A percentile compares a stretch with the other conserved stretches of the same genome.
Conservation (phyloP, 495 filamentous ascomycete genomes). For the Hypoxylon rickii region DNA sequence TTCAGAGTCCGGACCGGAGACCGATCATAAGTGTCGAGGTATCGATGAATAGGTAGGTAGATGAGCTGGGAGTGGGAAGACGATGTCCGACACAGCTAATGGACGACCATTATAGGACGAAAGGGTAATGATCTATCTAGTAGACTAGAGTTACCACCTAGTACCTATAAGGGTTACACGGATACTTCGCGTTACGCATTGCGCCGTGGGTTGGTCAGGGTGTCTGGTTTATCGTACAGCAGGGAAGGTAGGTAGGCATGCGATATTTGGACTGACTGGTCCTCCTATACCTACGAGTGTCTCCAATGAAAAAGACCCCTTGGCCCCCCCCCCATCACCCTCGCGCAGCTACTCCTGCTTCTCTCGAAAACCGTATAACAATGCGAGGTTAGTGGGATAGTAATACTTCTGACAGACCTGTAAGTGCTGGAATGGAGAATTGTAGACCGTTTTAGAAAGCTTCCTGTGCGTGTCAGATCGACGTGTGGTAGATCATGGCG, state of each 20-base stretch:
- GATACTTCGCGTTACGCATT: conserved; percentile 41
- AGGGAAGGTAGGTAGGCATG: neutral
- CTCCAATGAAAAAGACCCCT: conserved; percentile 5
- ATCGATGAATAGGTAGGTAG: conserved; percentile 6
- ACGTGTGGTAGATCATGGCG: conserved; percentile 46
- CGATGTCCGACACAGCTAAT: conserved; percentile 10
- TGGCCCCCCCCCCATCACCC: conserved; percentile 1
- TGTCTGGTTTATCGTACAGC: conserved; percentile 38
- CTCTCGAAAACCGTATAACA: conserved; percentile 2
- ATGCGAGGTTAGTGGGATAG: conserved; percentile 12
- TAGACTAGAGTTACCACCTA: conserved; percentile 13
- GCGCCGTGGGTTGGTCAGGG: conserved; percentile 26
- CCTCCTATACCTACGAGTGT: conserved; percentile 29
- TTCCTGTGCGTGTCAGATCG: conserved; percentile 41
- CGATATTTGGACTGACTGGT: conserved; percentile 19
- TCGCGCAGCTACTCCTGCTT: conserved; percentile 4
- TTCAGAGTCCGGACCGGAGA: conserved; percentile 25
- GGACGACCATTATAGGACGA: conserved; percentile 23
- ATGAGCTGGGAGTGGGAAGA: no score
- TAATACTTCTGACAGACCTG: conserved; percentile 3
- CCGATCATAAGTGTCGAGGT: conserved; percentile 10
- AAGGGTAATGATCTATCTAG: conserved; percentile 19
- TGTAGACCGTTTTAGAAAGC: conserved; percentile 38
- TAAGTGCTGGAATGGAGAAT: conserved; percentile 28
- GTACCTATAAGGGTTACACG: conserved; percentile 13